Conservation (phyloP, 192 early-diverging fungal species). For the Linnemannia zychae region DNA sequence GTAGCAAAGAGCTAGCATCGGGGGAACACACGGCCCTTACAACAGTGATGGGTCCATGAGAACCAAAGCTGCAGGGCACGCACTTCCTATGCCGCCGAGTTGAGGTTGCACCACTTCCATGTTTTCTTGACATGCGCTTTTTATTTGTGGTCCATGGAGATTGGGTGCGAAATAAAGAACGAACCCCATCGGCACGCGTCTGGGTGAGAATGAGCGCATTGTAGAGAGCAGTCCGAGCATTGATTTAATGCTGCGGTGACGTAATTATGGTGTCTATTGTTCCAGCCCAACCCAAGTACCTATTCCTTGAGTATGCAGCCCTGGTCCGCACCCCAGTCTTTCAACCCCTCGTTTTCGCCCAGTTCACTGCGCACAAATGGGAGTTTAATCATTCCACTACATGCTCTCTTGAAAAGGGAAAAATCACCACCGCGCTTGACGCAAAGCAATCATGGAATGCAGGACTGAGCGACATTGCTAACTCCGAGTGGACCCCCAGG, state of each 20-base stretch:
- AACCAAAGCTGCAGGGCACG: conserved; percentile 3
- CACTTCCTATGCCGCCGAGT: conserved; percentile 14
- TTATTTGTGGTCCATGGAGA: not conserved
- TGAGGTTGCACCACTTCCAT: conserved; percentile 10
- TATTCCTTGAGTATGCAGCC: conserved; percentile 12
- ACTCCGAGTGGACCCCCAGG: conserved; percentile 15
- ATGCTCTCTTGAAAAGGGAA: conserved; percentile 6
- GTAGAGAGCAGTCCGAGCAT: too few species aligned
- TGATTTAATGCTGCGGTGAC: too few species aligned
- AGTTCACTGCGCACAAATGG: conserved; percentile 17
- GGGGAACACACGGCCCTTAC: conserved; percentile 13
- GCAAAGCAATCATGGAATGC: conserved; percentile 1
- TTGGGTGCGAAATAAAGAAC: conserved; percentile 4
- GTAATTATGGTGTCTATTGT: too few species aligned
- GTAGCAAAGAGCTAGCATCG: conserved; percentile 9
- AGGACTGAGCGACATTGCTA: conserved; percentile 4
- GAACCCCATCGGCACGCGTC: too few species aligned
- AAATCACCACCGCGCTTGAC: conserved; percentile 9
- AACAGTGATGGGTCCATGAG: conserved; percentile 2
- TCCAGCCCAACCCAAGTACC: not conserved
- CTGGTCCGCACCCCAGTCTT: conserved; percentile 8
- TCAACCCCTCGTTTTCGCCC: conserved; percentile 12
- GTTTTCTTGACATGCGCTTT: not conserved
- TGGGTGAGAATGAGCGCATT: too few species aligned
- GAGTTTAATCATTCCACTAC: conserved; percentile 14